Evolutionary conservation across 1,284 basidiomycete genomes (phyloP).

Genomic region (Leccinum subspadiceum): DNA sequence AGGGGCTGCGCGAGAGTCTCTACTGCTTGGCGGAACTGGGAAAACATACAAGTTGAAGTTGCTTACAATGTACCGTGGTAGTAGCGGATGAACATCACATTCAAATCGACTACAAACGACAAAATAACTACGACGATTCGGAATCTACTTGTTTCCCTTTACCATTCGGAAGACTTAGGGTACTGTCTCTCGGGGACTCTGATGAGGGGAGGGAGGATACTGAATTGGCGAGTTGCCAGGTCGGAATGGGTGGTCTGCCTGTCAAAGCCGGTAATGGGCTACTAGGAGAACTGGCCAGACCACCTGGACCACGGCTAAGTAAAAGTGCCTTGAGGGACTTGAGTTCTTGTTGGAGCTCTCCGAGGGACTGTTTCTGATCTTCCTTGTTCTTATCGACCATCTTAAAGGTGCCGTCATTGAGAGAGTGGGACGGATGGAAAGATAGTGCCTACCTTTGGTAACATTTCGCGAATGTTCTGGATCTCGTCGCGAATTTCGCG

Average conservation of each 20-base stretch:
- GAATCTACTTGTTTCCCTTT: conserved; percentile 48
- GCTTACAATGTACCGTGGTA: not conserved
- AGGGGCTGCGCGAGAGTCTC: conserved; percentile 51
- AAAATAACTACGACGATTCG: conserved; percentile 12
- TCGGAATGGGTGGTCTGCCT: conserved; percentile 76
- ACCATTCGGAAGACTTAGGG: conserved; percentile 30
- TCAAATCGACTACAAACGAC: conserved; percentile 7
- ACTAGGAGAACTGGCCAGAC: conserved; percentile 46
- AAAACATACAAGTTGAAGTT: conserved; percentile 49
- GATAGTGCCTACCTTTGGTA: conserved; percentile 71
- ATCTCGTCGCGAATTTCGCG: conserved; percentile 91
- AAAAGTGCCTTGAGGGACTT: conserved; percentile 93
- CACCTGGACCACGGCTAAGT: conserved; percentile 55
- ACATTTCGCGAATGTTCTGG: conserved; percentile 84
- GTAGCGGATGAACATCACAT: not conserved
- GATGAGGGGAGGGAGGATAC: conserved; percentile 23
- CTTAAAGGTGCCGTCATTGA: conserved; percentile 39
- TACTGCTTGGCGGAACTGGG: conserved; percentile 59
- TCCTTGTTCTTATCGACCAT: conserved; percentile 95
- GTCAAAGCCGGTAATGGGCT: conserved; percentile 45
- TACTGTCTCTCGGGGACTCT: conserved; percentile 1
- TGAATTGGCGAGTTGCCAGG: conserved; percentile 74
- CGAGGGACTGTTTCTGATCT: conserved; percentile 72
- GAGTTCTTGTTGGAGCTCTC: conserved; percentile 90
- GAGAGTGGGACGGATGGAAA: conserved; percentile 1